Base-by-base conservation (phyloP, 2,329 filamentous ascomycete genomes). In the Knufia petricola region DNA sequence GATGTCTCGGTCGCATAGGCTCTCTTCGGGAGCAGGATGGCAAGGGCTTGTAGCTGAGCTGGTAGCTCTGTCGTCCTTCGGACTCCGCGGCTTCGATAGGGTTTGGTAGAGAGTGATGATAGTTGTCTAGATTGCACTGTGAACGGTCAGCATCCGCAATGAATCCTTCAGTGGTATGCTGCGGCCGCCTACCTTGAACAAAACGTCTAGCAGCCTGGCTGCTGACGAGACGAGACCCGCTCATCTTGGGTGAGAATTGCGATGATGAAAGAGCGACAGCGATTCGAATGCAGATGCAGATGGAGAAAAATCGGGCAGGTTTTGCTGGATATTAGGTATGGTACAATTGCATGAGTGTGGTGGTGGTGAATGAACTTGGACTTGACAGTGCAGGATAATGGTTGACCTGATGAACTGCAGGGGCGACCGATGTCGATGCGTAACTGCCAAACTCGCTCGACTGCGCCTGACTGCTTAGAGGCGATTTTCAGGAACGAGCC, bases 1-100 rank as follows among this genome's bases (percentile, higher is more conserved):
- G 74, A 73, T 10, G 76, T 74, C 54, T 82, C 77, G 40, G 79
- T 83, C 23, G 76, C 69, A 54, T 77, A 71, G 52, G 64, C 63
- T 49, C 75, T 67, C 21, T 69, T 67, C 2, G 77, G 75, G 17
- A 81, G 63, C 48, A 80, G 63, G 46, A 81, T 73, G 36, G 78
- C 77, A 43, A 81, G 68, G 8, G 78, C 77, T 26, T 74, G 73
- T 19, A 79, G 55, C 41, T 74, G 69, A 42, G 71, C 45, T 10
- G 55, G 57, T 10, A 54, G 45, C 43, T 53, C 43, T 42, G 52
- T 43, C n/a, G 46, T 42, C 31, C 36, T 42, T 13, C 46, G 46
- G 21, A 48, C 4, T 15, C 15, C 30, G 7, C 46, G 36, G 26
- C 12, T 26, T 42, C 46, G 24, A 23, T 32, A 38, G 19, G 34